These are phyloP conservation scores for Phytopythium boreale DNA, from an alignment of 352 stramenopile species.

Conservation along the genomic window DNA sequence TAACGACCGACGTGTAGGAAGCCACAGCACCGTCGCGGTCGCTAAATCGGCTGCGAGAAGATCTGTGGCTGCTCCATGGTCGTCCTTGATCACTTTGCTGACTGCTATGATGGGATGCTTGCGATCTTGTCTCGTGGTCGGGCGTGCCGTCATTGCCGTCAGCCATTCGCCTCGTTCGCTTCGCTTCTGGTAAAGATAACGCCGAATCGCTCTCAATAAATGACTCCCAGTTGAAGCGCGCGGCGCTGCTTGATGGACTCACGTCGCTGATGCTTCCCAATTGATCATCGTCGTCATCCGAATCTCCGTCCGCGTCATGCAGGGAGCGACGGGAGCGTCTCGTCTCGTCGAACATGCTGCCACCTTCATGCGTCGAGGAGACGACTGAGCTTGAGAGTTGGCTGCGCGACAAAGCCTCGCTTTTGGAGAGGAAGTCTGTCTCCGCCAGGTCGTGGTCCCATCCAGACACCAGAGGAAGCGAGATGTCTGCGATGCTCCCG, in stretches of 20 bases:
- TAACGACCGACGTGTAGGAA: background rate
- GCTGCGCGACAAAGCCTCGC: slow-evolving; percentile 43
- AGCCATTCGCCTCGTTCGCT: slow-evolving; percentile 15
- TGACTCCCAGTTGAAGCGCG: slow-evolving; percentile 57
- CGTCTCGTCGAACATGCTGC: background rate
- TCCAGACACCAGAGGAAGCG: slow-evolving; percentile 14
- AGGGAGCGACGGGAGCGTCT: background rate
- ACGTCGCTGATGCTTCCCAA: background rate
- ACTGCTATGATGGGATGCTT: slow-evolving; percentile 16
- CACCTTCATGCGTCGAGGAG: slow-evolving; percentile 8
- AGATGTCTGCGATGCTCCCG: slow-evolving; percentile 16
- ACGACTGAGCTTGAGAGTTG: slow-evolving; percentile 37
- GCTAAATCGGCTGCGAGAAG: background rate
- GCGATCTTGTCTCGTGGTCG: background rate
- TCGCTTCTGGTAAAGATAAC: slow-evolving; percentile 21
- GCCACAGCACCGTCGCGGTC: background rate
- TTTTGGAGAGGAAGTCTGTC: slow-evolving; percentile 26
- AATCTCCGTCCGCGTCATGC: no score
- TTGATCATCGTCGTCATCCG: background rate
- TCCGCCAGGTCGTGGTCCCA: slow-evolving; percentile 27
- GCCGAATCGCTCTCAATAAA: slow-evolving; percentile 62
- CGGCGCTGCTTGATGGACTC: slow-evolving; percentile 6
- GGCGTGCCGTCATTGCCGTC: background rate
- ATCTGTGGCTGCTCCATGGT: background rate
- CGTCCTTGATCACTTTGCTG: background rate